Base-by-base conservation (phyloP, 164 flowering plant species). In the Nymphaea colorata region DNA sequence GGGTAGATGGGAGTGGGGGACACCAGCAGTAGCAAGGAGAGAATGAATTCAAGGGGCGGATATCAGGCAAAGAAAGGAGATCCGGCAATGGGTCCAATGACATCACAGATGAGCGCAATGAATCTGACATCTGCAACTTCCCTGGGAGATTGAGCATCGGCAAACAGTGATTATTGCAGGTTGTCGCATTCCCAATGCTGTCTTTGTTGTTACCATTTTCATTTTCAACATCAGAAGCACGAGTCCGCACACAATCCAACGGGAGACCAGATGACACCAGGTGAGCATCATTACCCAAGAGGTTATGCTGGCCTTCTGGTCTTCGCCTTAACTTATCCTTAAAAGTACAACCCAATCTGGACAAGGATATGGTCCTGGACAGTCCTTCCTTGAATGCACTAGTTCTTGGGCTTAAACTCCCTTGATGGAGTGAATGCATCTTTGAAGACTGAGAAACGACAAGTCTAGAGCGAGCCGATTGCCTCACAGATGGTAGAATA, bases 1-100 rank as follows among this genome's bases (percentile, higher is more conserved):
- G 66, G 18, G 79, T 66, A 66, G 96, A 77, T 65, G 79, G 65
- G 25, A 73, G 70, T 44, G 86, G 88, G 4, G 99, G 96, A 63
- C 95, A 94, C 96, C 88, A 87, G 73, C 96, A 90, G 71, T 90
- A 88, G 69, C 83, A 82, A 3, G 99, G 98, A 17, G 96, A 81
- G 51, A 84, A 66, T 47, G 62, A 59, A 41, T 71, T 71, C 2
- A 67, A 41, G 3, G 74, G 68, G 41, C 83, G 66, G 44, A 69
- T 69, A 59, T 75, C 76, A 12, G 79, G 57, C 47, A 69, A 66
- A 8, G 76, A 71, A 65, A 43, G 60, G 15, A 41, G 5, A 16
- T 63, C 59, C 43, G 75, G n/a, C 18, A 64, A 64, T 0, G 81
- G 59, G 42, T 66, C 68, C 12, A 71, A 25, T 3, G 82, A 62